Conservation (phyloP, 2,329 filamentous ascomycete species). For the Phoma sp. region DNA sequence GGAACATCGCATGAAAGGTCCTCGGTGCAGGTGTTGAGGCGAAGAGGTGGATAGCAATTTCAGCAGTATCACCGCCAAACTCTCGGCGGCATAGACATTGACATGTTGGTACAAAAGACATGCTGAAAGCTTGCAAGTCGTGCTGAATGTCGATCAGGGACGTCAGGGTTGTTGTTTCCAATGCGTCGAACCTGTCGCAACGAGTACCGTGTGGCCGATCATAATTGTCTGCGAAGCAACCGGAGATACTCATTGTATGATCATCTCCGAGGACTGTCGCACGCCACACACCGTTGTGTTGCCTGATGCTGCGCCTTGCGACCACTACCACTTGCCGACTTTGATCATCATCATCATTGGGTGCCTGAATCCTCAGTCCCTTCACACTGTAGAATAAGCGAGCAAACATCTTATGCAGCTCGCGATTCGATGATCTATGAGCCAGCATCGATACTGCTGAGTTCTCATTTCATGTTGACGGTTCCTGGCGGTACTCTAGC, state of each 20-base stretch:
- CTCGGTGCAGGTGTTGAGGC: too few species aligned
- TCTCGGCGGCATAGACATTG: neutral
- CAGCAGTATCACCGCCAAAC: neutral
- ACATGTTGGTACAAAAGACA: neutral
- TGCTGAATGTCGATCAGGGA: neutral
- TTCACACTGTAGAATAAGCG: neutral
- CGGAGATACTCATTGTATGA: neutral
- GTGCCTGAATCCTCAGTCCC: neutral
- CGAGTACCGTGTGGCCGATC: neutral
- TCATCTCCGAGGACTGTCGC: neutral
- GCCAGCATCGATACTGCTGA: too few species aligned
- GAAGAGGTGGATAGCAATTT: neutral
- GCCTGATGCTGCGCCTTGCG: conserved; percentile 7
- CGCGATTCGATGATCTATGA: too few species aligned
- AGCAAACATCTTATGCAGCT: too few species aligned
- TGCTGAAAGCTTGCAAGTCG: neutral
- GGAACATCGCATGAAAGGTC: too few species aligned
- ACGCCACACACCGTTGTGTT: neutral
- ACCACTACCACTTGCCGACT: neutral
- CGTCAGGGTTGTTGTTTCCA: too few species aligned
- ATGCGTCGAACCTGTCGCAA: too few species aligned
- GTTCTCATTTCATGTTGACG: too few species aligned
- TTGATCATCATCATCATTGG: neutral
- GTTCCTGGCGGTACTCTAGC: too few species aligned
- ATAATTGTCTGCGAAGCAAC: neutral